A percentile compares a stretch with the other conserved stretches of the same genome.
Conservation (phyloP, 805 yeast genomes). For the Diddensiella santjacobensis region DNA sequence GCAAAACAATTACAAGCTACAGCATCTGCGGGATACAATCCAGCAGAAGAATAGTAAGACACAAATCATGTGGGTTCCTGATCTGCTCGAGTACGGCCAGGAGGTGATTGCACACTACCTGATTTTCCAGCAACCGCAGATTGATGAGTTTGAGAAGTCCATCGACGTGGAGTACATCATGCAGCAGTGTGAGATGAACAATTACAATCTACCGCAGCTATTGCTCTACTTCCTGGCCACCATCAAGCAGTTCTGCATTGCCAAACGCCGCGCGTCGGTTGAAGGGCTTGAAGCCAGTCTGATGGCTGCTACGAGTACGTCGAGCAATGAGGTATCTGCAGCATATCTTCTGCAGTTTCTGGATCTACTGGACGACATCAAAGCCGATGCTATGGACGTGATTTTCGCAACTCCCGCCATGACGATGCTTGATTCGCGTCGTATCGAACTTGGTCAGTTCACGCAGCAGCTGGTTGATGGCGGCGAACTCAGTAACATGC, state of each 20-base stretch:
- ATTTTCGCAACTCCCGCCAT: slow-evolving; percentile 2
- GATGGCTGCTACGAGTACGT: not conserved
- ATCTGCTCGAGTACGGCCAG: slow-evolving; percentile 12
- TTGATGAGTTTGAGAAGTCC: slow-evolving; percentile 9
- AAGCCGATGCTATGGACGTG: slow-evolving; percentile 8
- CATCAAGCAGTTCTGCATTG: slow-evolving; percentile 8
- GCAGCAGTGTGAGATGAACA: slow-evolving; percentile 19
- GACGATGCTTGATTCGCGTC: slow-evolving; percentile 3
- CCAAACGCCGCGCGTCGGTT: slow-evolving; percentile 1
- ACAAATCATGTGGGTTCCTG: slow-evolving; percentile 19
- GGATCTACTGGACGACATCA: slow-evolving; percentile 11
- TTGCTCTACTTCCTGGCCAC: not conserved
- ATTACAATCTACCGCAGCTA: slow-evolving; percentile 8
- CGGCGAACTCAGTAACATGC: slow-evolving; percentile 8
- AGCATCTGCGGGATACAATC: not conserved
- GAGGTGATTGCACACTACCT: slow-evolving; percentile 9
- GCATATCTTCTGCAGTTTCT: slow-evolving; percentile 1
- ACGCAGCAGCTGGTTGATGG: slow-evolving; percentile 8
- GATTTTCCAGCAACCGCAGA: slow-evolving; percentile 7
- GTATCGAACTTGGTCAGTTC: slow-evolving; percentile 12
- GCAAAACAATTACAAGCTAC: slow-evolving; percentile 3
- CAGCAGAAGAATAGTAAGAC: slow-evolving; percentile 2
- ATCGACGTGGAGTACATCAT: slow-evolving; percentile 19
- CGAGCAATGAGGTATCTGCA: not conserved
- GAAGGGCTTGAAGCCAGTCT: not conserved